A percentile compares a stretch with the other conserved stretches of the same genome.
phyloP scores from a whole-genome alignment of 495 filamentous ascomycete species.

The Aspergillus bridgeri region DNA sequence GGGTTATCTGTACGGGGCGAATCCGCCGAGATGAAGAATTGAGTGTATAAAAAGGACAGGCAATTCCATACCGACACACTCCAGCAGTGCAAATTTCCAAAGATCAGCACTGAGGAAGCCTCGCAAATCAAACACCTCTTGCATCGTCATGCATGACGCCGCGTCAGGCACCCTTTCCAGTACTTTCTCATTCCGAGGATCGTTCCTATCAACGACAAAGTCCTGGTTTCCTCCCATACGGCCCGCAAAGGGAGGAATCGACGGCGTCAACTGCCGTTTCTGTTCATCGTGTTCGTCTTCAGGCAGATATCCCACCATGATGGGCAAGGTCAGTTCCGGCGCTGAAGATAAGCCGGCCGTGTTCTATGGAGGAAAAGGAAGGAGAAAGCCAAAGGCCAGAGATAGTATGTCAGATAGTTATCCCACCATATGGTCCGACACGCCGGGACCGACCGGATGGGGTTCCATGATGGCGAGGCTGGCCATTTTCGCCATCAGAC shows the following conservation, averaged over 20 bases:
- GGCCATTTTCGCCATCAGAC: not conserved
- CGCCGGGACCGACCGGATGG: not conserved
- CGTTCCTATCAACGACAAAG: constrained; percentile 37
- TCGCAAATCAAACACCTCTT: constrained; percentile 33
- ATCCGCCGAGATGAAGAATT: not conserved
- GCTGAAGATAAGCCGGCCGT: not conserved
- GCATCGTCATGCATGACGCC: constrained; percentile 36
- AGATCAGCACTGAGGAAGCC: constrained; percentile 38
- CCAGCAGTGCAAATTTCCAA: constrained; percentile 45
- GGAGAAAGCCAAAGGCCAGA: not conserved
- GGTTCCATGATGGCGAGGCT: not conserved
- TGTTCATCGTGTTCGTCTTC: constrained; percentile 10
- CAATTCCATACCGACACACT: constrained; percentile 30
- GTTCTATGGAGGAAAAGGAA: not conserved
- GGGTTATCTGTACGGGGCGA: not conserved
- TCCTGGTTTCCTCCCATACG: constrained; percentile 48
- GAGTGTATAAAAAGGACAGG: not conserved
- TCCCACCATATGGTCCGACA: not conserved
- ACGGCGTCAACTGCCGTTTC: constrained; percentile 6
- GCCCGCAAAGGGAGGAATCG: constrained; percentile 41
- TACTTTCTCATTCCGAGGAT: constrained; percentile 31
- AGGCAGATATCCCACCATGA: constrained; percentile 9
- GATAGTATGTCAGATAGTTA: not conserved
- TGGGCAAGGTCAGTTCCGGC: not conserved
- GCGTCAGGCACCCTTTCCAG: constrained; percentile 45